Percentiles rank a stretch among this genome's conserved stretches.
Evolutionary conservation across 164 flowering plant species (phyloP).

Genomic region (Magnolia changhungtana): DNA sequence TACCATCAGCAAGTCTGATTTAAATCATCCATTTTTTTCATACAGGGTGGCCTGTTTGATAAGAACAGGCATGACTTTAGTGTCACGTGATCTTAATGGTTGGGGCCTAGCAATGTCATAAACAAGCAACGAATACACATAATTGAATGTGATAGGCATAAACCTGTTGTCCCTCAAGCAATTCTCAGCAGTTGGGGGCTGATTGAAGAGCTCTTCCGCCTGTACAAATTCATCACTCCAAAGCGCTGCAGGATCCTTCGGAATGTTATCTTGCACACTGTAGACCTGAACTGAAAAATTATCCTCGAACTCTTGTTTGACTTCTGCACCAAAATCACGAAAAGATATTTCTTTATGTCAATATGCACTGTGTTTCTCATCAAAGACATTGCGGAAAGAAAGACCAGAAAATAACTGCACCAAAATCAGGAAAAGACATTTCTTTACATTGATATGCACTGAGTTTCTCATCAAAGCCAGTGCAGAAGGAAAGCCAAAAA

Average conservation of each 20-base stretch:
- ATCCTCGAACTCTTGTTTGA: conserved; percentile 67
- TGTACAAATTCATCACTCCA: conserved; percentile 32
- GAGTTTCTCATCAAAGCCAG: neutral
- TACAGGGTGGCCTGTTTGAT: neutral
- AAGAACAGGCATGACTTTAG: neutral
- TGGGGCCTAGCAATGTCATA: neutral
- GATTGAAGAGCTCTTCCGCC: conserved; percentile 31
- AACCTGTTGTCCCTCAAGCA: conserved; percentile 96
- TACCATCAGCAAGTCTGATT: too few species aligned
- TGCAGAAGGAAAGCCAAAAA: neutral
- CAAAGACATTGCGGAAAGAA: neutral
- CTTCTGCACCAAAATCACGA: conserved; percentile 54
- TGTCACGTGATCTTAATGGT: too few species aligned
- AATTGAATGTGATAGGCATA: neutral
- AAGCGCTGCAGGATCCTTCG: conserved; percentile 77
- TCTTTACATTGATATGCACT: neutral
- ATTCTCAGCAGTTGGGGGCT: conserved; percentile 50
- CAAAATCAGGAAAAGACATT: neutral
- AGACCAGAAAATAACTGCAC: neutral
- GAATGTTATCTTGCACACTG: conserved; percentile 84
- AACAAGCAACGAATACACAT: conserved; percentile 5
- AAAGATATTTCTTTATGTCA: neutral
- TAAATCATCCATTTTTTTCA: too few species aligned
- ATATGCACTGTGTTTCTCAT: neutral
- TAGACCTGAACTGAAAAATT: conserved; percentile 81